phyloP scores from a whole-genome alignment of 2,329 filamentous ascomycete genomes.

The Fusarium falciforme region DNA sequence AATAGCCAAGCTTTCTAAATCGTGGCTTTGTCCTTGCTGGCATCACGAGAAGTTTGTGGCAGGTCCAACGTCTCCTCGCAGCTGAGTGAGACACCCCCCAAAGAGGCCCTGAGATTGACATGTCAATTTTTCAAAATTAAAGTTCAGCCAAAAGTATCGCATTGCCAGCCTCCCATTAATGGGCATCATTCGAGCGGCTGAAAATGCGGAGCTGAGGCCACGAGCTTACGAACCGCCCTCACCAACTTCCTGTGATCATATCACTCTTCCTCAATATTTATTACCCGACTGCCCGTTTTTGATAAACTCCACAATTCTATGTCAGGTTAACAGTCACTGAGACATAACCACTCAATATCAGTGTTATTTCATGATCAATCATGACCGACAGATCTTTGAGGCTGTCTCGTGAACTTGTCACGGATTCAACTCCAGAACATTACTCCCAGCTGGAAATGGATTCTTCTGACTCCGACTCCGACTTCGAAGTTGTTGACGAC shows the following conservation, averaged over 20 bases:
- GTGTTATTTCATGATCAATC: background rate
- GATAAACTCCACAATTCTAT: background rate
- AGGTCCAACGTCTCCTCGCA: background rate
- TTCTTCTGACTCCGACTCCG: constrained; percentile 2
- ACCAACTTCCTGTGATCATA: background rate
- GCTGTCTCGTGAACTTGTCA: background rate
- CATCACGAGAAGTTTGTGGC: background rate
- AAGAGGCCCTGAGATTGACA: background rate
- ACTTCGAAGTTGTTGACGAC: background rate
- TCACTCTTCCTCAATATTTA: background rate
- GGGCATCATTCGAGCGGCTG: background rate
- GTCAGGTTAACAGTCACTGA: background rate
- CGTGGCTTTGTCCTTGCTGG: background rate
- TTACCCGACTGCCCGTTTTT: background rate
- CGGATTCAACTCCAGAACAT: background rate
- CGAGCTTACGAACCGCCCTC: background rate
- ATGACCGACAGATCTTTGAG: background rate
- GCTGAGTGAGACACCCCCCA: background rate
- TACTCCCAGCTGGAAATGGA: background rate
- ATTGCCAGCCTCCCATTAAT: background rate
- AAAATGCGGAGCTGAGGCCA: background rate
- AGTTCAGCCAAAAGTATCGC: background rate
- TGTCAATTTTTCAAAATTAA: background rate
- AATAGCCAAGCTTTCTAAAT: background rate
- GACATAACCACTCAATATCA: background rate